Evolutionary conservation across 352 stramenopile species (phyloP), one percentile per base, ranked within the genome.

Genomic region (Phytophthora foliorum): DNA sequence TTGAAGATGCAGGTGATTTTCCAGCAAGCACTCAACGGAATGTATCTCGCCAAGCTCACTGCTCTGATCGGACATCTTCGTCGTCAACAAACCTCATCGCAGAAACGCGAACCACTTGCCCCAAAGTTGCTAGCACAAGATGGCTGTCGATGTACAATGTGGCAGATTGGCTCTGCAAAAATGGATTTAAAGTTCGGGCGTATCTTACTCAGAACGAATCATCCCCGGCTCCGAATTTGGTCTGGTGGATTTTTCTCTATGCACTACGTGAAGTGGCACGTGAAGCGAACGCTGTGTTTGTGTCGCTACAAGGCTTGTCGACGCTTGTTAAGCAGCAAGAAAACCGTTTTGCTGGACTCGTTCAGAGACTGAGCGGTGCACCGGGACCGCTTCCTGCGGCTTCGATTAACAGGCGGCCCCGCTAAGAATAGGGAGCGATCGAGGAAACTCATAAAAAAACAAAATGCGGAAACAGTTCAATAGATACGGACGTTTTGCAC

Each of bases 131-230:
- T 1, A 36, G 41, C 16, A 72, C 51, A 16, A 38, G 64, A 9
- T 72, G 64, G 51, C 11, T 63, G 10, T 72, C 64, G 17, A 72
- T 72, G 50, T 66, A 27, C 39, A n/a, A 24, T 14, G 56, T 63
- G n/a, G 19, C 51, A 17, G 13, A 62, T 24, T 66, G 63, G 63
- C 49, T 70, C 4, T 63, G 31, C 21, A n/a, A 17, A 13, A 44
- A 63, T 36, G 55, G 42, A 31, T 63, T 48, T 19, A 19, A 6
- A 36, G 29, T 63, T 4, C 55, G 42, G 11, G 24, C 22, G 13
- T 54, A 63, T n/a, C 25, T 54, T 16, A 10, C 9, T 2, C 3
- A 56, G 31, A 56, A 46, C 19, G 17, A 14, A 42, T 4, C 14
- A 3, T n/a, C 55, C 1, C 52, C 46, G 17, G 11, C 22, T 5